A percentile compares a stretch with the other conserved stretches of the same genome.
Conservation (phyloP, 2,329 filamentous ascomycete genomes). For the Penicillium sp. region DNA sequence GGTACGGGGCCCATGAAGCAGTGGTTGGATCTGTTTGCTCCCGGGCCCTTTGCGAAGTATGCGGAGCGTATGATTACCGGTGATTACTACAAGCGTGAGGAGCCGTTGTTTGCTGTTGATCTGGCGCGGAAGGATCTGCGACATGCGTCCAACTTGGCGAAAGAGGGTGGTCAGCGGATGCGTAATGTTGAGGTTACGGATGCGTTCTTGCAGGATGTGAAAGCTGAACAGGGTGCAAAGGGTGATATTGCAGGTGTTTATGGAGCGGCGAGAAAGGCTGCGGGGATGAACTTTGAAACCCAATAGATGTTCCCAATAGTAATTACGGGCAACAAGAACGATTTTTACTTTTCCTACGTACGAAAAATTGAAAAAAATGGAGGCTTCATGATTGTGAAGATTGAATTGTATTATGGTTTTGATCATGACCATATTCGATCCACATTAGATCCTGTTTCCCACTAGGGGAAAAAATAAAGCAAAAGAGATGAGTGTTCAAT, state of each 20-base stretch:
- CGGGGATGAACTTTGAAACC: constrained; percentile 72
- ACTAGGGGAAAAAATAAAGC: constrained; percentile 3
- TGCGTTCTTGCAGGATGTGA: constrained; percentile 65
- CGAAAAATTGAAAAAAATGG: not conserved
- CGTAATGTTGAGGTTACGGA: constrained; percentile 66
- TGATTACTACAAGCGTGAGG: constrained; percentile 72
- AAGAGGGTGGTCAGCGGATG: constrained; percentile 60
- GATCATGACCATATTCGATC: constrained; percentile 1
- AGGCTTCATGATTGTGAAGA: not conserved
- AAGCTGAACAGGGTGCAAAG: constrained; percentile 64
- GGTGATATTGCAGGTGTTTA: constrained; percentile 84
- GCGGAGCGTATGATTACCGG: constrained; percentile 70
- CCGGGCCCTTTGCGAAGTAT: constrained; percentile 72
- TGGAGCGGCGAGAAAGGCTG: constrained; percentile 71
- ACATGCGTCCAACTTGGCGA: constrained; percentile 69
- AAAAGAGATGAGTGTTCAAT: constrained; percentile 16
- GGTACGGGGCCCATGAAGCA: constrained; percentile 67
- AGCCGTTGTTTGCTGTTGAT: constrained; percentile 79
- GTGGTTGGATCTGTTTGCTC: constrained; percentile 71
- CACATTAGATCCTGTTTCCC: constrained; percentile 11
- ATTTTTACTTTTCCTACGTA: no score
- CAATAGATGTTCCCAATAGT: constrained; percentile 20
- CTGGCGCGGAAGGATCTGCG: constrained; percentile 77
- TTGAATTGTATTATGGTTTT: constrained; percentile 1
- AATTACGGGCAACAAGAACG: no score